Conservation (phyloP, 2,329 filamentous ascomycete species). For the Scedosporium apiospermum region DNA sequence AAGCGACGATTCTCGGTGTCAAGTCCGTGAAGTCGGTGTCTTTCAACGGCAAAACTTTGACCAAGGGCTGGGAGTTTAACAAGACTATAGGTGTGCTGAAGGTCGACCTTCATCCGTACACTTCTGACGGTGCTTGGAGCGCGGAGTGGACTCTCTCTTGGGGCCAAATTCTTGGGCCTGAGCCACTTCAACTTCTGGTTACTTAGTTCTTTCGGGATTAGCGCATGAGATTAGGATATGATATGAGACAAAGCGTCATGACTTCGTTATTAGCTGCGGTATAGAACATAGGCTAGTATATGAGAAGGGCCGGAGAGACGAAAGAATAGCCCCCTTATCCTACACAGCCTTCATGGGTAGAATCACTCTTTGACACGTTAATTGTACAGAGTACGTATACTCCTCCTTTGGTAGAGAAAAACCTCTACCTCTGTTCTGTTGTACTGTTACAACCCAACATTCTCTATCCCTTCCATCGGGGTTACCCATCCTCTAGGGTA, state of each 20-base stretch:
- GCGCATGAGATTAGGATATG: background rate
- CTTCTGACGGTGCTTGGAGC: slow-evolving; percentile 46
- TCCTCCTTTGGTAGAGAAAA: background rate
- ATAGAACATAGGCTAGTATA: background rate
- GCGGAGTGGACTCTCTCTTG: slow-evolving; percentile 48
- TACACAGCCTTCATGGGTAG: background rate
- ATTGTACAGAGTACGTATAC: background rate
- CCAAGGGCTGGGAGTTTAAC: slow-evolving; percentile 36
- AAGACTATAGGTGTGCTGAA: slow-evolving; percentile 34
- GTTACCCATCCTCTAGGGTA: too few relatives aligned
- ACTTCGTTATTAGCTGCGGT: background rate
- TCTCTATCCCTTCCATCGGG: too few relatives aligned
- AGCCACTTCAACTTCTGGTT: background rate
- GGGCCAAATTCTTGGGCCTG: slow-evolving; percentile 14
- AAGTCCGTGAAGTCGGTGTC: slow-evolving; percentile 31
- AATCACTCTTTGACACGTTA: background rate
- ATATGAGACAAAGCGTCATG: background rate
- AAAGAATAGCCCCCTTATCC: background rate
- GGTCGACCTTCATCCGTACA: slow-evolving; percentile 40
- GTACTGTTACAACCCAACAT: too few relatives aligned
- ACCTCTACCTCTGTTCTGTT: background rate
- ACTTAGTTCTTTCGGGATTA: background rate
- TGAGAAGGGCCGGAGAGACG: background rate
- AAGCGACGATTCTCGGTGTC: slow-evolving; percentile 55
- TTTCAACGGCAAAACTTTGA: slow-evolving; percentile 39